Evolutionary conservation across 257 asterid species (phyloP).

Genomic region (Echites panduratus): DNA sequence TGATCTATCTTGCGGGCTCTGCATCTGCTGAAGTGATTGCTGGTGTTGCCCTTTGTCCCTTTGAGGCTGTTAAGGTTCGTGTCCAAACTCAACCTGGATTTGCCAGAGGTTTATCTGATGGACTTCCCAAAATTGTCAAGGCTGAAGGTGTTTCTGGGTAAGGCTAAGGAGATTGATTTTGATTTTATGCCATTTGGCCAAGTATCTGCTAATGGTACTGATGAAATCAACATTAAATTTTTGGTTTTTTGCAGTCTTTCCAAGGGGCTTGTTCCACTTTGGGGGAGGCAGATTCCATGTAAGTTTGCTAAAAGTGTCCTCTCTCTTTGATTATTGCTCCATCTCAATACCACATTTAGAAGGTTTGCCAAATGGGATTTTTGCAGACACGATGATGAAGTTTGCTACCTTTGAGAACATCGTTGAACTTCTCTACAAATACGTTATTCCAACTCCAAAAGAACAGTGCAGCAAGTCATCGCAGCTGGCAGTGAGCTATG

Average conservation of each 20-base stretch:
- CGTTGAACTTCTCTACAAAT: constrained; percentile 63
- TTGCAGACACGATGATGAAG: constrained; percentile 88
- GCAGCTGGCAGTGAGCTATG: constrained; percentile 78
- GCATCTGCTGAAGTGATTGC: constrained; percentile 86
- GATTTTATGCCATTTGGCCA: background rate
- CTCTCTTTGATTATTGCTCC: background rate
- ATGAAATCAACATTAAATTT: background rate
- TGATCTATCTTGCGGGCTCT: constrained; percentile 78
- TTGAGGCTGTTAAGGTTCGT: constrained; percentile 84
- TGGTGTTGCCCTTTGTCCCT: constrained; percentile 72
- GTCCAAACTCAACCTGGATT: constrained; percentile 84
- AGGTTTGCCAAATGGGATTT: background rate
- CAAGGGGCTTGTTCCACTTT: constrained; percentile 78
- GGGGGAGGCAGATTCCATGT: constrained; percentile 98
- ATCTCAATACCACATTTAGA: background rate
- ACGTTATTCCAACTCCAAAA: constrained; percentile 67
- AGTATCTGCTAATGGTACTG: background rate
- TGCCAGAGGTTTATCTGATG: constrained; percentile 82
- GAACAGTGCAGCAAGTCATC: constrained; percentile 53
- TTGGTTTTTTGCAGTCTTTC: constrained; percentile 47
- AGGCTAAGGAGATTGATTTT: background rate
- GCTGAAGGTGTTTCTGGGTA: constrained; percentile 75
- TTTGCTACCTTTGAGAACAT: constrained; percentile 77
- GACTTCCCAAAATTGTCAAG: constrained; percentile 58
- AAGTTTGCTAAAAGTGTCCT: constrained; percentile 15